A percentile compares a stretch with the other conserved stretches of the same genome.
Conservation (phyloP, 75 land plant genomes). For the Cupressus sempervirens region DNA sequence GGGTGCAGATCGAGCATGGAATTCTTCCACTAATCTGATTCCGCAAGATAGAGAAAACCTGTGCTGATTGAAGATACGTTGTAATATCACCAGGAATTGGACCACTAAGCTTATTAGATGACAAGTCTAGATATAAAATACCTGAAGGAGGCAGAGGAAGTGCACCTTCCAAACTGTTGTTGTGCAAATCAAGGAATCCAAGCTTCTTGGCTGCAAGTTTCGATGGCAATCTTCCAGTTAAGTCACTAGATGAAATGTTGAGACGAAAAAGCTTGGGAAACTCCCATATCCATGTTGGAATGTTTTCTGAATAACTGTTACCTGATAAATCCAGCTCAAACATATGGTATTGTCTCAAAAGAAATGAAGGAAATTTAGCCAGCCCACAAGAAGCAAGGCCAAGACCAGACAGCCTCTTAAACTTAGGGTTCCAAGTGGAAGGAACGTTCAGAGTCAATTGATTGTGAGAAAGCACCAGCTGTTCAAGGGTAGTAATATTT, state of each 20-base stretch:
- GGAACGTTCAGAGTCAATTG: neutral
- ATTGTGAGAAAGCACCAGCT: neutral
- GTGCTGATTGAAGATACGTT: neutral
- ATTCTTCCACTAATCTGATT: constrained; percentile 43
- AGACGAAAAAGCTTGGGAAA: neutral
- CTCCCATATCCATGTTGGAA: neutral
- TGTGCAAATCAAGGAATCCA: constrained; percentile 24
- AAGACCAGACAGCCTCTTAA: neutral
- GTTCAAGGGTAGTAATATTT: neutral
- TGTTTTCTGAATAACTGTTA: too few species aligned
- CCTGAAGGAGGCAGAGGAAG: constrained; percentile 18
- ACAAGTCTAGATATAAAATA: neutral
- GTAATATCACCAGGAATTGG: neutral
- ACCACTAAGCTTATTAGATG: neutral
- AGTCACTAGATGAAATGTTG: neutral
- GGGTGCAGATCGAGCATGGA: constrained; percentile 11
- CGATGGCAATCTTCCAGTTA: neutral
- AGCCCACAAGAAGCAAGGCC: neutral
- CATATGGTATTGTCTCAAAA: too few species aligned
- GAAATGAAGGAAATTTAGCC: neutral
- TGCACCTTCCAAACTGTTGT: constrained; percentile 24
- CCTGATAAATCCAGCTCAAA: too few species aligned
- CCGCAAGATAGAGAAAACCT: neutral
- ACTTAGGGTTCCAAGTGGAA: neutral
- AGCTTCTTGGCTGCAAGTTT: neutral